phyloP scores from a whole-genome alignment of 495 filamentous ascomycete genomes.

The Pyrenopolyporus hunteri region DNA sequence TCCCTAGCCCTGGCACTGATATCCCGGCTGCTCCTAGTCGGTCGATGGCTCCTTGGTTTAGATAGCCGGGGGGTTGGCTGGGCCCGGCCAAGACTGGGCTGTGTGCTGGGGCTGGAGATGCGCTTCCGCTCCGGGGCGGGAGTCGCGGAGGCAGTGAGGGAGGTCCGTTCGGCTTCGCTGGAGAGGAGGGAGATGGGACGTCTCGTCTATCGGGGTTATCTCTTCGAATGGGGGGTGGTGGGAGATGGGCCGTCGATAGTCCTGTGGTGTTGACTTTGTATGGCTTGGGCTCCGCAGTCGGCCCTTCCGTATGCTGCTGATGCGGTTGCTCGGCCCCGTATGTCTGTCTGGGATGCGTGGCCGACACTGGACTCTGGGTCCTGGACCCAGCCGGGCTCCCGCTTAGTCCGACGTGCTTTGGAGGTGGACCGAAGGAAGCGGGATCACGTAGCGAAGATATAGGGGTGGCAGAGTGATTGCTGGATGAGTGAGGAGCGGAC shows the following conservation, averaged over 20 bases:
- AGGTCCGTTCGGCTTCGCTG: slow-evolving; percentile 63
- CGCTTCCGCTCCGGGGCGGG: slow-evolving; percentile 50
- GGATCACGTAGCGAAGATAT: slow-evolving; percentile 84
- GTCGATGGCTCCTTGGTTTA: slow-evolving; percentile 72
- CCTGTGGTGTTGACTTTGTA: slow-evolving; percentile 75
- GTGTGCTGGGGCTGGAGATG: slow-evolving; percentile 61
- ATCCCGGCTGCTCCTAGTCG: slow-evolving; percentile 79
- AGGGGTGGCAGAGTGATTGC: slow-evolving; percentile 64
- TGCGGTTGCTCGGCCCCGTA: slow-evolving; percentile 26
- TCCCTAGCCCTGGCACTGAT: slow-evolving; percentile 81
- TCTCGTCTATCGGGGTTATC: slow-evolving; percentile 52
- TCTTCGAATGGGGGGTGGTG: slow-evolving; percentile 70
- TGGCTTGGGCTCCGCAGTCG: slow-evolving; percentile 62
- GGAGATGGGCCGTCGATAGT: slow-evolving; percentile 68
- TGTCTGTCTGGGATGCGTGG: neutral
- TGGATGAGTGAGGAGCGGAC: slow-evolving; percentile 3
- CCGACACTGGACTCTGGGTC: slow-evolving; percentile 44
- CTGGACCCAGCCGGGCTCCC: slow-evolving; percentile 46
- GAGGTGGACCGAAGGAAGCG: slow-evolving; percentile 81
- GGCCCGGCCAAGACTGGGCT: slow-evolving; percentile 39
- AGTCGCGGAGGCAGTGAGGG: slow-evolving; percentile 76
- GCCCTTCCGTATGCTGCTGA: slow-evolving; percentile 48
- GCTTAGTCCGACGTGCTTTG: slow-evolving; percentile 57
- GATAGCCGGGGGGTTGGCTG: slow-evolving; percentile 39
- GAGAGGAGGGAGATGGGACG: slow-evolving; percentile 34